phyloP scores from a whole-genome alignment of 208 protist genomes.

The Entamoeba dispar region DNA sequence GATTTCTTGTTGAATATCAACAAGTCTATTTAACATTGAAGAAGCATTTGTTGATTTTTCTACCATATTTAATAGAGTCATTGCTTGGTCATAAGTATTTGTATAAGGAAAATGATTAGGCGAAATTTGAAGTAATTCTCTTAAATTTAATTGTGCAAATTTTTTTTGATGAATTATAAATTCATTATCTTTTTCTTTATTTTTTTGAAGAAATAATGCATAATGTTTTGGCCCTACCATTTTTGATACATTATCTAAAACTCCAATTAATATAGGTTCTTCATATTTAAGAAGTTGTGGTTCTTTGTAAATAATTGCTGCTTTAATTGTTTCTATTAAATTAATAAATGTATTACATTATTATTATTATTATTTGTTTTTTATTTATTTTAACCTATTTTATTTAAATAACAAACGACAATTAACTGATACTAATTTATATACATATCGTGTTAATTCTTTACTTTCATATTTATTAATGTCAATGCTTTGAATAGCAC shows the following conservation, averaged over 20 bases:
- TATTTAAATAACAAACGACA: not conserved
- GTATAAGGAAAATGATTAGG: not conserved
- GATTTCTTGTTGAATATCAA: not conserved
- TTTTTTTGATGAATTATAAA: not conserved
- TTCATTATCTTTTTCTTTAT: not conserved
- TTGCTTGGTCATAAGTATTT: not conserved
- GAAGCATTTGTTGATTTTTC: not conserved
- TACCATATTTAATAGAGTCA: not conserved
- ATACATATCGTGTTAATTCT: not conserved
- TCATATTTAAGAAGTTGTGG: not conserved
- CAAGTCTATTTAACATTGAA: not conserved
- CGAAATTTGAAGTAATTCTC: not conserved
- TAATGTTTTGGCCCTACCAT: not conserved
- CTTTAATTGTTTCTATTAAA: not conserved
- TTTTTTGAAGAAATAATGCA: not conserved
- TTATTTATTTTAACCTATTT: too few species aligned
- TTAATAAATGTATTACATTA: not conserved
- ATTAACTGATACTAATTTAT: not conserved
- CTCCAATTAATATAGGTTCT: not conserved
- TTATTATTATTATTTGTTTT: too few species aligned
- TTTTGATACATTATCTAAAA: not conserved
- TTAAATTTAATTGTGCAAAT: not conserved
- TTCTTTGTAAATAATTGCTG: not conserved
- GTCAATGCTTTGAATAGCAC: not conserved
- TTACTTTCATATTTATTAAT: not conserved